Conservation (phyloP, 768 basidiomycete species). For the Podaxis sp. region DNA sequence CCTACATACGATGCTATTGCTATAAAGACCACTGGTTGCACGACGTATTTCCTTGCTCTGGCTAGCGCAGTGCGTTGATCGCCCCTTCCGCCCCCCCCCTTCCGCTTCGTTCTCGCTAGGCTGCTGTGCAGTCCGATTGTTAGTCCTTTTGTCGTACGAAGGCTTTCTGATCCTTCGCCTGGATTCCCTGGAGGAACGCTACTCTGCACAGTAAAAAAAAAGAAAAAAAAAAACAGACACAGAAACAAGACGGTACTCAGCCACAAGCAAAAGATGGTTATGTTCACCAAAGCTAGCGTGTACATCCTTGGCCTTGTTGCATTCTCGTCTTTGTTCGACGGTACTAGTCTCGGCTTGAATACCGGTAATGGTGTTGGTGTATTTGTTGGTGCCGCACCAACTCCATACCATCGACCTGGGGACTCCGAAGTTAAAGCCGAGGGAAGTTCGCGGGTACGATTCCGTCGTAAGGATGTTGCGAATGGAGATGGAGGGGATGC, state of each 20-base stretch:
- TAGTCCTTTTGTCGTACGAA: slow-evolving; percentile 1
- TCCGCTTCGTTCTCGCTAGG: background rate
- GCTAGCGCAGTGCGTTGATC: slow-evolving; percentile 6
- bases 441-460: background rate
- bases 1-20: background rate
- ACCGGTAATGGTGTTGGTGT: background rate
- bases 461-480: background rate
- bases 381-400: background rate
- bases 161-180: background rate
- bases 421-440: background rate
- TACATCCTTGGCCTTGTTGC: background rate
- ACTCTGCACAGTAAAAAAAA: background rate
- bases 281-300: background rate
- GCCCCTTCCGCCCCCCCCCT: background rate
- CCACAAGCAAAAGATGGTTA: slow-evolving; percentile 4
- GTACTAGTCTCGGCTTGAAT: background rate
- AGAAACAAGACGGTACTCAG: background rate
- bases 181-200: slow-evolving; percentile 3
- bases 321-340: background rate
- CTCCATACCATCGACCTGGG: background rate
- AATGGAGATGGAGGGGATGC: background rate
- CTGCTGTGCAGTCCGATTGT: background rate
- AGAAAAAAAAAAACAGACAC: too few relatives aligned
- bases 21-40: background rate
- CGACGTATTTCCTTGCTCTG: background rate